These are phyloP conservation scores for Asterionellopsis glacialis DNA, from an alignment of 108 stramenopile species.

Conservation along the genomic window DNA sequence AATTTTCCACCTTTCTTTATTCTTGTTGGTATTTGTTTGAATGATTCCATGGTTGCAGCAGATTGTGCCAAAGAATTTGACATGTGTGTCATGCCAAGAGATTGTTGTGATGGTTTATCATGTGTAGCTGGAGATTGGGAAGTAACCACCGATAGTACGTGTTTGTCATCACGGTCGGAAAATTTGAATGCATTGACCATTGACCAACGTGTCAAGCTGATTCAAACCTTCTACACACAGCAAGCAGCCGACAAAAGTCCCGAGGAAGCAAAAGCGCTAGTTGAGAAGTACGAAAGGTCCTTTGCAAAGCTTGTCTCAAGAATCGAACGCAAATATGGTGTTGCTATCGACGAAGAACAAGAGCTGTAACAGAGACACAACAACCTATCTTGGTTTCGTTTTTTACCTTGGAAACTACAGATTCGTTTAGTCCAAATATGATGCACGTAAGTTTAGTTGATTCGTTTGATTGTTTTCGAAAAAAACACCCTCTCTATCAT, in stretches of 20 bases:
- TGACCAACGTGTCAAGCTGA: not conserved
- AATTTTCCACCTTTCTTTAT: too few relatives aligned
- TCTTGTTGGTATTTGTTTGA: too few relatives aligned
- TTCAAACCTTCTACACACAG: not conserved
- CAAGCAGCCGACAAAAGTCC: not conserved
- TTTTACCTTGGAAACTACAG: too few relatives aligned
- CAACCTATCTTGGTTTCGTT: too few relatives aligned
- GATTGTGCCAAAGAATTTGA: not conserved
- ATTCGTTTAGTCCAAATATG: too few relatives aligned
- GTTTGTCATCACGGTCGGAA: slow-evolving; percentile 2
- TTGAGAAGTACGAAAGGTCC: not conserved
- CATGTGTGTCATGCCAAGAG: not conserved
- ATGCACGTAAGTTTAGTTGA: too few relatives aligned
- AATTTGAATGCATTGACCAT: not conserved
- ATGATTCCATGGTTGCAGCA: not conserved
- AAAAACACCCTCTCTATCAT: too few relatives aligned
- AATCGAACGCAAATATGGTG: slow-evolving; percentile 34
- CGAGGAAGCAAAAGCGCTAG: not conserved
- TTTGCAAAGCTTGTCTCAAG: slow-evolving; percentile 54
- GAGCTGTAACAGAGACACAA: too few relatives aligned
- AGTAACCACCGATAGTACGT: slow-evolving; percentile 3
- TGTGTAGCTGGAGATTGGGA: slow-evolving; percentile 1
- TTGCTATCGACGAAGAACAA: slow-evolving; percentile 35
- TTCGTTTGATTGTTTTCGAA: too few relatives aligned
- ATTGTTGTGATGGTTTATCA: not conserved